Base-by-base conservation (phyloP, 148 eudicot genomes). In the Linanthus parryae region DNA sequence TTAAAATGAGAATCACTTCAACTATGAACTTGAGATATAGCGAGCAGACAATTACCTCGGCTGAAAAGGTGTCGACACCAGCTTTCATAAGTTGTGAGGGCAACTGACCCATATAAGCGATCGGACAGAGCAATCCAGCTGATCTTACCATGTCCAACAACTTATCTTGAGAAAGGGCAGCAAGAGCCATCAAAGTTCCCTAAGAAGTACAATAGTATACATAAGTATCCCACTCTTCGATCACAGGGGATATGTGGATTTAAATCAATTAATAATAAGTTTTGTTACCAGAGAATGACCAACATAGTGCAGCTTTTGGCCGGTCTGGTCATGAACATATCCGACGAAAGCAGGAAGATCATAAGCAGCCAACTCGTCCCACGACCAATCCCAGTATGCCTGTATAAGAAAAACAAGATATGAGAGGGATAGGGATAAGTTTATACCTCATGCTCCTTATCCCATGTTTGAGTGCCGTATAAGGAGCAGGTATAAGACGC, bases 341-440 rank as follows among this genome's bases (percentile, higher is more conserved):
- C 65, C 59, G 67, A 76, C 58, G 2, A 60, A 37, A 11, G 85
- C 74, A 0, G 94, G 85, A 39, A 85, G 58, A 49, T 85, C 94
- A 41, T 75, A 64, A 6, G 80, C 64, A 0, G 58, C 83, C 50
- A 85, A 47, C 54, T 85, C 94, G 39, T 85, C 94, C 88, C 88
- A 85, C 10, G 88, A 73, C 94, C 94, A 85, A 52, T 85, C 55
- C 94, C 88, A 85, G 52, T 74, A 85, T 15, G 73, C 82, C 94
- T 85, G 37, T 21, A 11, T 48, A 25, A 24, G 3, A 11, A 2
- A 31, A 8, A n/a, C 15, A 10, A 14, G 7, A 19, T 5, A 47
- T 25, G 4, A 29, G n/a, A n/a, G n/a, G n/a, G n/a, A n/a, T n/a
- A n/a, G n/a, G n/a, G n/a, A n/a, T n/a, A n/a, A n/a, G n/a, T n/a